Base-by-base conservation (phyloP, 257 asterid genomes). In the Solanum infundibuliforme region DNA sequence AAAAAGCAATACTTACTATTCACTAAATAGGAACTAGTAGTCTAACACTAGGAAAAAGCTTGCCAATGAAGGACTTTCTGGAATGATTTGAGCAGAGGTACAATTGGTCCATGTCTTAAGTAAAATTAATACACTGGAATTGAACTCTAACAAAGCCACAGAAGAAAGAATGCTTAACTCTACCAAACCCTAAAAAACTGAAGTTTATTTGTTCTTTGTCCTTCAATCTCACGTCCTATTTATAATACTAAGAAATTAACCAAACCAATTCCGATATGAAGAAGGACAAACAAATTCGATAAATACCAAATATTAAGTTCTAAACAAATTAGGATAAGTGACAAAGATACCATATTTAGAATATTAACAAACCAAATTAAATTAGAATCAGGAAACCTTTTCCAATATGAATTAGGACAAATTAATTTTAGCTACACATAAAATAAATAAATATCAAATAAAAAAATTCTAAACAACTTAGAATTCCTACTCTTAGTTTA, bases 101-200 rank as follows among this genome's bases (percentile, higher is more conserved):
- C 88, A 92, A 91, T 92, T 93, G 95, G 91, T 95, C 99, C 99
- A 97, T 97, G 93, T 93, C 95, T 92, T 91, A 95, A 90, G 90
- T 89, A 91, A 88, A 89, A 87, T 77, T 84, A 94, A 90, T 83
- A 87, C 89, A 90, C 92, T 87, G 90, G 86, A 90, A 88, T 88
- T 65, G 87, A 77, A 89, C 92, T 92, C 90, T 73, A 84, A 86
- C 66, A 89, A 89, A 29, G 85, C 85, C 85, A 46, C 66, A 16
- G 85, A 79, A 43, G 85, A 27, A 7, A 79, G 39, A 79, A 79
- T 52, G 68, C 29, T 48, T 46, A 46, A 79, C 58, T n/a, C 32
- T 43, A 79, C 18, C 39, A 27, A 79, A 43, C 85, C 39, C 85
- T 79, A 43, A 2, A 43, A 79, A 13, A 81, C 18, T 35, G 11